Conservation (phyloP, 2,329 filamentous ascomycete genomes). For the Stenocarpella maydis region DNA sequence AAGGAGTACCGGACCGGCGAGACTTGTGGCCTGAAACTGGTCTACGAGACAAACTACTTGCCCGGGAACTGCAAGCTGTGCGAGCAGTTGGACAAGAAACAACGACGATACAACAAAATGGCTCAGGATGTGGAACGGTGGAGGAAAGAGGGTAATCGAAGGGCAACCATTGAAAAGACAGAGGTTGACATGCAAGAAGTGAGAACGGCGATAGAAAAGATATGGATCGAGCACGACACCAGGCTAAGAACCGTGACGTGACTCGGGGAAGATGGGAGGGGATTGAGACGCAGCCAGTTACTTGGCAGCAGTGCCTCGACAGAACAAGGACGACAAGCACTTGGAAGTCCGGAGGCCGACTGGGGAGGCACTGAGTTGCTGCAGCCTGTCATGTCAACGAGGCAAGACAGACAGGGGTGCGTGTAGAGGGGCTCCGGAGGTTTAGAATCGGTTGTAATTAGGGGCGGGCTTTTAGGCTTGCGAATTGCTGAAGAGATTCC, state of each 20-base stretch:
- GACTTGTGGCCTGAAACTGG: slow-evolving; percentile 92
- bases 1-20: slow-evolving; percentile 96
- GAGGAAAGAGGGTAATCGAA: slow-evolving; percentile 77
- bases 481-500: neutral
- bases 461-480: neutral
- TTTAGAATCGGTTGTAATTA: slow-evolving; percentile 12
- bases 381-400: neutral
- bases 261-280: neutral
- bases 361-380: neutral
- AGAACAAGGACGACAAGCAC: neutral
- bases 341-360: neutral
- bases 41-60: slow-evolving; percentile 75
- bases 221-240: slow-evolving; percentile 51
- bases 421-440: neutral
- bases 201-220: slow-evolving; percentile 62
- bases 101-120: slow-evolving; percentile 78
- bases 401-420: neutral
- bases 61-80: slow-evolving; percentile 80
- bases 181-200: slow-evolving; percentile 74
- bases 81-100: slow-evolving; percentile 88
- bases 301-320: neutral
- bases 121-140: slow-evolving; percentile 78
- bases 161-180: slow-evolving; percentile 76
- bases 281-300: neutral
- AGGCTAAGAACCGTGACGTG: slow-evolving; percentile 48